Conservation (phyloP, 2,329 filamentous ascomycete genomes). For the Coniosporium uncinatum region DNA sequence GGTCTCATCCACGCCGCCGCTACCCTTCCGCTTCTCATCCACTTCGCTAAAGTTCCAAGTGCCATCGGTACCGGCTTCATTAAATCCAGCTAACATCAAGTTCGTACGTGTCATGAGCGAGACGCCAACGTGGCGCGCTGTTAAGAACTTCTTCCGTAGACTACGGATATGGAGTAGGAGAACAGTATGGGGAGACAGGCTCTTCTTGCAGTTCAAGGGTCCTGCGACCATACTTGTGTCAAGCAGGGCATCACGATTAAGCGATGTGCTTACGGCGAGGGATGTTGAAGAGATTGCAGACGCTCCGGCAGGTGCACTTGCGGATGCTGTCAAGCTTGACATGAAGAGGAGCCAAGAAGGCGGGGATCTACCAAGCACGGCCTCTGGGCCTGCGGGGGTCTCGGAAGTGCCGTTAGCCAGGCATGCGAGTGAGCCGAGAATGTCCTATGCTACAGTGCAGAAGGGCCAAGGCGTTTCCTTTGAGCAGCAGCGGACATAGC, state of each 20-base stretch:
- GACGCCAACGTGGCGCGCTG: constrained; percentile 65
- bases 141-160: constrained; percentile 59
- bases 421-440: too few relatives aligned
- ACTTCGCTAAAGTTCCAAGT: constrained; percentile 71
- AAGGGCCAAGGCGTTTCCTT: background rate
- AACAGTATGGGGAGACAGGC: constrained; percentile 88
- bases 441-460: background rate
- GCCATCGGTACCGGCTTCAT: constrained; percentile 61
- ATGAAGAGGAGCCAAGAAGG: background rate
- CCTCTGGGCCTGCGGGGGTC: background rate
- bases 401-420: background rate
- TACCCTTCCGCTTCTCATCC: constrained; percentile 84
- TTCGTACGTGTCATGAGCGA: constrained; percentile 70
- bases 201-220: constrained; percentile 88
- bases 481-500: background rate
- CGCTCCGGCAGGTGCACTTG: constrained; percentile 65
- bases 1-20: constrained; percentile 66
- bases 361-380: background rate
- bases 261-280: constrained; percentile 69
- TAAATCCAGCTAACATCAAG: constrained; percentile 47
- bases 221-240: constrained; percentile 85
- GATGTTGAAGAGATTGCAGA: constrained; percentile 92
- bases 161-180: constrained; percentile 72
- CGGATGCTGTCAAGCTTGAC: constrained; percentile 48
- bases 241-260: constrained; percentile 73